Percentiles rank a stretch among this genome's conserved stretches.
Evolutionary conservation across 169 alveolate genomes (phyloP).

Genomic region (Plasmodium fragile): DNA sequence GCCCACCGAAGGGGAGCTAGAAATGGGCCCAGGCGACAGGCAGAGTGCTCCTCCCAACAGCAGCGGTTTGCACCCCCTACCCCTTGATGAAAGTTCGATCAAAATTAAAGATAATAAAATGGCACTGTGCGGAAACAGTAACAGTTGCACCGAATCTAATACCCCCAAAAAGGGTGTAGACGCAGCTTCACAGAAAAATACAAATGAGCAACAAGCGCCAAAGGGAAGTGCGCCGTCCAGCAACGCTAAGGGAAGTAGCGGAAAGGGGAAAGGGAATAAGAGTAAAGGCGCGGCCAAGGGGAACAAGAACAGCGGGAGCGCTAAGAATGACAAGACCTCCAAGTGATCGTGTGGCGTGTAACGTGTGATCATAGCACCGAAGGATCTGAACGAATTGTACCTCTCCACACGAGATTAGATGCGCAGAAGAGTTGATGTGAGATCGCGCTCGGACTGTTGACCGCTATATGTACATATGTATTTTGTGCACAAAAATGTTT

Average conservation of each 20-base stretch:
- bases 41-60: neutral
- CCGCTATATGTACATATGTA: neutral
- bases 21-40: neutral
- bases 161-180: neutral
- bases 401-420: neutral
- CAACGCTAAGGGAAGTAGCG: neutral
- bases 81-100: neutral
- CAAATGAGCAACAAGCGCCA: neutral
- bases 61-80: neutral
- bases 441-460: neutral
- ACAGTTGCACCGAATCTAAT: neutral
- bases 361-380: neutral
- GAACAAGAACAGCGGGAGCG: neutral
- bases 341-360: no score
- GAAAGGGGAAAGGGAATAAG: neutral
- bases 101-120: neutral
- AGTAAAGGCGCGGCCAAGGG: neutral
- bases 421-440: neutral
- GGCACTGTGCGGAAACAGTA: neutral
- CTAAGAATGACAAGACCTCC: neutral
- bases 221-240: neutral
- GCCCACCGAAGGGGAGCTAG: neutral
- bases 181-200: neutral
- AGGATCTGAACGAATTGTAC: neutral
- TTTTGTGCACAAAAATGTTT: neutral